phyloP scores from a whole-genome alignment of 2,329 filamentous ascomycete genomes.

The Tolypocladium ovalisporum region DNA sequence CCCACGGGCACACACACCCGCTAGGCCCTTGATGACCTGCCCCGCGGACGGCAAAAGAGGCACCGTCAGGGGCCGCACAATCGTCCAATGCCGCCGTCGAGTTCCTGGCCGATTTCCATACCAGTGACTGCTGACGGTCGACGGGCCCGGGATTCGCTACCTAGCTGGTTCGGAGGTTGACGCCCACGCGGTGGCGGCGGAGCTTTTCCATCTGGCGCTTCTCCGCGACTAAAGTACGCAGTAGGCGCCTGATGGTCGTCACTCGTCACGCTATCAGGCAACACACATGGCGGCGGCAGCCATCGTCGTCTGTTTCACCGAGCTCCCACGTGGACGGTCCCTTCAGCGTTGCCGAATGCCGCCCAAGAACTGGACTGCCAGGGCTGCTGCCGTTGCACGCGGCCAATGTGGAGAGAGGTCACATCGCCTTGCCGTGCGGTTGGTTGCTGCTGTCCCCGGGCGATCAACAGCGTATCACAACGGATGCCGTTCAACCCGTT shows the following conservation, averaged over 20 bases:
- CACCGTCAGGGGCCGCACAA: background rate
- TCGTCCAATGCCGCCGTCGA: background rate
- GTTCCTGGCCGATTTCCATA: too few species aligned
- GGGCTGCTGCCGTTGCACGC: background rate
- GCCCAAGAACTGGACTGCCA: background rate
- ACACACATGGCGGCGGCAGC: too few species aligned
- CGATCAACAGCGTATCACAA: background rate
- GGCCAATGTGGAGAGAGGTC: background rate
- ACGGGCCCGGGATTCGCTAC: too few species aligned
- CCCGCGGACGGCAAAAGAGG: background rate
- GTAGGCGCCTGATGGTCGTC: background rate
- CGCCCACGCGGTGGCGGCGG: background rate
- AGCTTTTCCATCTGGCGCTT: background rate
- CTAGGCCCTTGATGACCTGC: background rate
- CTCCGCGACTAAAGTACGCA: too few species aligned
- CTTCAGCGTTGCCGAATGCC: background rate
- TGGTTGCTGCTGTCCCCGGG: background rate
- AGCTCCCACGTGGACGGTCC: too few species aligned
- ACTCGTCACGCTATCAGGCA: too few species aligned
- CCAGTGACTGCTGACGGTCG: background rate
- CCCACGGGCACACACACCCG: background rate
- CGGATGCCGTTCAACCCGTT: background rate
- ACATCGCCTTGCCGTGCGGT: background rate
- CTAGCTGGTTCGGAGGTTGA: background rate
- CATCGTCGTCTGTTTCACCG: background rate